A percentile compares a stretch with the other conserved stretches of the same genome.
Evolutionary conservation across 805 yeast genomes (phyloP).

Genomic region (Kodamaea fukazawae): DNA sequence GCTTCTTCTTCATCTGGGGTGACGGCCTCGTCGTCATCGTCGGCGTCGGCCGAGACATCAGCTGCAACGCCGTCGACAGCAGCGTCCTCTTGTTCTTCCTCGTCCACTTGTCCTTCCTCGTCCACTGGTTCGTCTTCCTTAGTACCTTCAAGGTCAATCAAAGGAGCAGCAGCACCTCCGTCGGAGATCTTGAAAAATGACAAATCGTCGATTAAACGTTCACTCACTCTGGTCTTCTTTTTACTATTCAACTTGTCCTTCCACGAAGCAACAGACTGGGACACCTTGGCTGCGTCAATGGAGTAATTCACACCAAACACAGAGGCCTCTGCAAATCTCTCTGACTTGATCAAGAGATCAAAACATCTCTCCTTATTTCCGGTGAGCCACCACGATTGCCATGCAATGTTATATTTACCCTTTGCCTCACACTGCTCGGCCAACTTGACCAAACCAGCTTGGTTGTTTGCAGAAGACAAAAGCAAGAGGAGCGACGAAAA

Average conservation of each 20-base stretch:
- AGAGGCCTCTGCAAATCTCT: conserved; percentile 81
- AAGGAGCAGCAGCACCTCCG: conserved; percentile 15
- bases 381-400: conserved; percentile 84
- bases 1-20: conserved; percentile 20
- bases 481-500: conserved; percentile 76
- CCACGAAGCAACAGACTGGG: conserved; percentile 61
- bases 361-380: conserved; percentile 67
- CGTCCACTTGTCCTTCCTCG: conserved; percentile 19
- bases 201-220: conserved; percentile 52
- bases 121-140: conserved; percentile 26
- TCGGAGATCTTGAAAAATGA: conserved; percentile 16
- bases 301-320: conserved; percentile 74
- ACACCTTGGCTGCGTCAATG: conserved; percentile 36
- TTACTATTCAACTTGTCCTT: conserved; percentile 49
- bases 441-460: conserved; percentile 54
- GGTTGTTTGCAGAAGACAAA: conserved; percentile 77
- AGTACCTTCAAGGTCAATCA: conserved; percentile 15
- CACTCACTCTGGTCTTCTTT: conserved; percentile 59
- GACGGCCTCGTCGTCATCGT: conserved; percentile 17
- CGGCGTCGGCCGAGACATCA: conserved; percentile 9
- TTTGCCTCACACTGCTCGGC: conserved; percentile 65
- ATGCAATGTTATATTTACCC: conserved; percentile 88
- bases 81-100: conserved; percentile 9
- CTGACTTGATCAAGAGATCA: conserved; percentile 62
- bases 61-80: conserved; percentile 3